Evolutionary conservation across 768 basidiomycete genomes (phyloP), one percentile per base, ranked within the genome.

Genomic region (Xerocomus potaroensis): DNA sequence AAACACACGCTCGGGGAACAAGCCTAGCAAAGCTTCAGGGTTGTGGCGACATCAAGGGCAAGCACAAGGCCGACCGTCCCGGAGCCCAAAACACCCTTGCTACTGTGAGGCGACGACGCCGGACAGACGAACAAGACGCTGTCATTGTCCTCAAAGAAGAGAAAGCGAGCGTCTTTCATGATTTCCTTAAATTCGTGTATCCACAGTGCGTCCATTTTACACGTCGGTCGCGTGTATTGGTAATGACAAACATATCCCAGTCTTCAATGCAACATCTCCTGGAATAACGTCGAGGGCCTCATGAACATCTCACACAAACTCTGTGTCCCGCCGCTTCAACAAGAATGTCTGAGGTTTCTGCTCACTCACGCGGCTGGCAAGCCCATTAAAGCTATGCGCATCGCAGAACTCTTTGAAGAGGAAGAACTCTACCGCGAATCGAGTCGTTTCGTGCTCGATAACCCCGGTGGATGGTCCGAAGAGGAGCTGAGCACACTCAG

Each of bases 221-320:
- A 9, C 29, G 2, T 32, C 14, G 8, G 21, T 8, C 37, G 43
- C 2, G 11, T 47, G 43, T 12, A 32, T 34, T 30, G 15, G 39
- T 41, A 29, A 39, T 30, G 39, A n/a, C 49, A 8, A 55, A 26
- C 41, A 27, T 41, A 31, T 32, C 19, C 35, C 56, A 89, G 87
- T 53, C 73, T 94, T 45, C 87, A 92, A 53, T 95, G 92, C 68
- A 89, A 89, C 8, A 92, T 95, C 44, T 87, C 90, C 0, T 97
- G 93, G 91, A 88, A 90, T 57, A 96, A 96, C 63, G 94, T 91
- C 22, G 91, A 91, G 57, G 84, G 85, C 32, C 76, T 91, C 33
- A 87, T 93, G 81, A 90, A 93, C 59, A 85, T 95, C 18, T 83
- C 91, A 3, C 83, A 89, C 66, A 94, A 92, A 61, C 81, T 95